Base-by-base conservation (phyloP, 768 basidiomycete species). In the Russula compacta region DNA sequence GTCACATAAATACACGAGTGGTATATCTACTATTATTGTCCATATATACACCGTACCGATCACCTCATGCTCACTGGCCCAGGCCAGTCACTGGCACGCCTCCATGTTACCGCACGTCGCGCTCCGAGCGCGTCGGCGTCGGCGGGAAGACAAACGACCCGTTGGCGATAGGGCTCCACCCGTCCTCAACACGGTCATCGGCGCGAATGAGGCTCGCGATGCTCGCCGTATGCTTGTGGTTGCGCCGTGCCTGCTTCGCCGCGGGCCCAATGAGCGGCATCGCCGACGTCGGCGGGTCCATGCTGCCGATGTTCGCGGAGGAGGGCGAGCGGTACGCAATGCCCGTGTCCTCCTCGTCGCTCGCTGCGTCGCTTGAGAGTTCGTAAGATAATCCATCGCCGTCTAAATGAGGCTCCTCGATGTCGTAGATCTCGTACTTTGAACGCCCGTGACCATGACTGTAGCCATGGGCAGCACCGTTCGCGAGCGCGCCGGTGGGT, bases 161-260 rank as follows among this genome's bases (percentile, higher is more conserved):
- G 0, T 40, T 60, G 69, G 78, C 67, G 66, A 89, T 84, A 6
- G 87, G 85, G 71, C 87, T 89, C 89, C 89, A 91, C 2, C 86
- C 88, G 66, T 89, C 90, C 68, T 85, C 87, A n/a, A 82, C 83
- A 33, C 87, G 73, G 67, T 92, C 87, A 42, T 89, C 87, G 5
- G 85, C 81, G 9, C 88, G 78, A 57, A 92, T 89, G 61, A 92
- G 72, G 69, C 87, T 90, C 12, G 85, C 88, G 64, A 92, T 92
- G 64, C 86, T 89, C 21, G 90, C 90, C 1, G 89, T 92, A 69
- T 92, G 90, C 39, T 81, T 75, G 71, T 92, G 90, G 35, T 76
- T 79, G 64, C 77, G 78, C 55, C 71, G 72, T 56, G 65, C 63
- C 56, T 70, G 63, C 56, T 66, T 66, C 58, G 53, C 53, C 32